These are phyloP conservation scores for Suhomyces wounanorum DNA, from an alignment of 1,139 yeast species.

Conservation along the genomic window DNA sequence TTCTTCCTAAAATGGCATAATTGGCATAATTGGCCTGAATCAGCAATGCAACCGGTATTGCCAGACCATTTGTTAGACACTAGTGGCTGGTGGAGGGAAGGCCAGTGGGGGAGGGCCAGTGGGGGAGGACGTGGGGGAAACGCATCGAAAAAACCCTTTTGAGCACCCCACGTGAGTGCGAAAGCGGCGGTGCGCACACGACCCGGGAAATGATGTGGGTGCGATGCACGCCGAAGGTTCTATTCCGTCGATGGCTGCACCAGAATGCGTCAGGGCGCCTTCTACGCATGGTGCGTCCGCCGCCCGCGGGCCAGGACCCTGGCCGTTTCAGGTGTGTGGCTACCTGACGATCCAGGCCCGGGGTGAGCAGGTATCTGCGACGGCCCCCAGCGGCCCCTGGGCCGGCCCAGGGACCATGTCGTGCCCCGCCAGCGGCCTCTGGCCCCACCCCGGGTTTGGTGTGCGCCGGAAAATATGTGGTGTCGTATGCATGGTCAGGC, in stretches of 20 bases:
- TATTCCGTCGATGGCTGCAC: background rate
- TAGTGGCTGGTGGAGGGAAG: background rate
- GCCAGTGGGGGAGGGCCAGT: no score
- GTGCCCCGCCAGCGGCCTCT: background rate
- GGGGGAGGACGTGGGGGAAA: no score
- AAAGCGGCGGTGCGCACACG: no score
- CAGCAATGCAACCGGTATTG: background rate
- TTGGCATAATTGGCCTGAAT: background rate
- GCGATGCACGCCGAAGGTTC: background rate
- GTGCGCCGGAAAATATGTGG: conserved; percentile 1
- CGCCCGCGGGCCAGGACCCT: background rate
- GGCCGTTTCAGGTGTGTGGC: background rate
- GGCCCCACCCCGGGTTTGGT: background rate
- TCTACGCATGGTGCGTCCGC: background rate
- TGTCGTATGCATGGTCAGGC: background rate
- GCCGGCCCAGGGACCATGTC: background rate
- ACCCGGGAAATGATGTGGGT: background rate
- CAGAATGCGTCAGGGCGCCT: background rate
- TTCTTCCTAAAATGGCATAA: no score
- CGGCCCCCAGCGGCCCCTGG: background rate
- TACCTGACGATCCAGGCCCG: no score
- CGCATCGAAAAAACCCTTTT: no score
- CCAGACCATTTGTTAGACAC: background rate
- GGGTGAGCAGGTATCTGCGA: no score
- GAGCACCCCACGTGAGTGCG: no score